Base-by-base conservation (phyloP, 768 basidiomycete genomes). In the Rhodocollybia butyracea region DNA sequence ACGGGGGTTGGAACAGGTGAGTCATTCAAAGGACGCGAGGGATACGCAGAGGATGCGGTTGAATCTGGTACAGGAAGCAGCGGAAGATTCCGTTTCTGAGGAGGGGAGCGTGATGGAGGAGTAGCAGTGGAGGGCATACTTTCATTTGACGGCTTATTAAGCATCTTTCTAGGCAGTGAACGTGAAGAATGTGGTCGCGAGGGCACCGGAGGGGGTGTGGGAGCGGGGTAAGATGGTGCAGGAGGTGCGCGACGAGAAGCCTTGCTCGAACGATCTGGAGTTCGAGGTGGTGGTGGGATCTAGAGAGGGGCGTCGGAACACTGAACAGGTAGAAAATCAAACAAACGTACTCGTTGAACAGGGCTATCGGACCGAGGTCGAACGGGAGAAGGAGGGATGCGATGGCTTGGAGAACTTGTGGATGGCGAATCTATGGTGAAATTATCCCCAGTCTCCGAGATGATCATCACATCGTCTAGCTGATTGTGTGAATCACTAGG, bases 351-450 rank as follows among this genome's bases (percentile, higher is more conserved):
- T 17, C 39, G 30, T 15, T 39, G 31, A n/a, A 50, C 32, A 17
- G 48, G 47, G 17, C 47, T 48, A 0, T 26, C 10, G n/a, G 47
- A 48, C 5, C 47, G 47, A 31, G 47, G 21, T 21, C 10, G 6
- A 6, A 40, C 24, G 19, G 51, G 41, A 19, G 41, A 41, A 41
- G 39, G 41, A 5, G 31, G 27, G 15, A 53, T 53, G 8, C 51
- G 51, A 41, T 24, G 41, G 0, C 32, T 34, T 15, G 32, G 5
- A 24, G 36, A 38, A 15, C 24, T 0, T 10, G n/a, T 36, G 26
- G 48, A 50, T 12, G 31, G 22, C 26, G 59, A 57, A 17, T 54
- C 36, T 2, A 59, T 13, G 1, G 55, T 54, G n/a, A 59, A 57
- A 32, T 56, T 13, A 30, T 50, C 39, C 4, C 58, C 51, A 40